Base-by-base conservation (phyloP, 2,329 filamentous ascomycete genomes). In the Diaporthe sp. region DNA sequence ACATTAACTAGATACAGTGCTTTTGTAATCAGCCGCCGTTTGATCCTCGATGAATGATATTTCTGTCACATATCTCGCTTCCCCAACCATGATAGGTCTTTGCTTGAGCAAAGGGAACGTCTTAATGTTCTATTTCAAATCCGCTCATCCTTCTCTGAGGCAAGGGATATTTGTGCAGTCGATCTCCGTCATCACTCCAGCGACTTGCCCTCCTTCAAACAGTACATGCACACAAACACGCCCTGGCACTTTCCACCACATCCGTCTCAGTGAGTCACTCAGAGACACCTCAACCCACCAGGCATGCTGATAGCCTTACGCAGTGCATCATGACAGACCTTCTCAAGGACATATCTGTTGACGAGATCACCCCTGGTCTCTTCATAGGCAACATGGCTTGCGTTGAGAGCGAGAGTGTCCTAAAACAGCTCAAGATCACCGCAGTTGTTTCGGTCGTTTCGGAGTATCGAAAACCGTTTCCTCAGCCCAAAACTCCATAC, bases 381-480 rank as follows among this genome's bases (percentile, higher is more conserved):
- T 79, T 74, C 72, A 31, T 80, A 6, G 79, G 79, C 61, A 73
- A 79, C 60, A 51, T 74, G 12, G 47, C 57, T 8, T 74, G 75
- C 2, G 47, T 47, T 9, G 65, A 74, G 51, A 68, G 76, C 28
- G 51, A 75, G 12, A 71, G 58, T 1, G 60, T 79, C 15, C 60
- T 76, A n/a, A 31, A n/a, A n/a, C 47, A 78, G 12, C 34, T 34
- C 71, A 49, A 37, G 25, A 78, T 80, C 49, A 78, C 76, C 15
- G 79, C 79, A n/a, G 73, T 80, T 15, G 74, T 80, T 12, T 78
- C 78, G 3, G 65, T 79, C 4, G 22, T 71, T 7, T 58, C 68
- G 15, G 9, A 39, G 0, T 10, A 22, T 31, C 68, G 53, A 2
- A 47, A 13, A 47, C 53, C 53, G 2, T 58, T 58, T 34, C 68